A percentile compares a stretch with the other conserved stretches of the same genome.
Evolutionary conservation across 1,139 yeast species (phyloP).

Genomic region (Schwanniomyces etchellsii): DNA sequence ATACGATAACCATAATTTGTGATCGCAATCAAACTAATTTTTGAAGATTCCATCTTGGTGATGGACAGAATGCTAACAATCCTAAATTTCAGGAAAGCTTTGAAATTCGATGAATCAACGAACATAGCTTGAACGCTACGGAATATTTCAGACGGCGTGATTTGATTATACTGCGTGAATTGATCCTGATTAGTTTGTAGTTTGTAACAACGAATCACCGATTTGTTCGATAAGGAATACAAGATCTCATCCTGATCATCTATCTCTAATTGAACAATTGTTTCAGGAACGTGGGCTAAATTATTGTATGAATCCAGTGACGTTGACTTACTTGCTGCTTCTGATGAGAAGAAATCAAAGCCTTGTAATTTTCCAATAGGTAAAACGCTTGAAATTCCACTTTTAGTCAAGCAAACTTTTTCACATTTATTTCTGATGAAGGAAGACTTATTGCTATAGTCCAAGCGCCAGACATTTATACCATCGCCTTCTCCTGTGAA

Average conservation of each 20-base stretch:
- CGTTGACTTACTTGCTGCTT: constrained; percentile 9
- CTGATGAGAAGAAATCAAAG: constrained; percentile 26
- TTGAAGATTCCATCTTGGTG: constrained; percentile 57
- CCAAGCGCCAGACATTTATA: constrained; percentile 78
- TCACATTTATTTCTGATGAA: constrained; percentile 85
- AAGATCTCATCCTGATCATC: constrained; percentile 75
- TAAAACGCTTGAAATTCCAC: constrained; percentile 55
- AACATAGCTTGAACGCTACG: constrained; percentile 57
- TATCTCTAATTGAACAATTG: constrained; percentile 56
- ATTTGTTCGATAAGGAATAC: constrained; percentile 78
- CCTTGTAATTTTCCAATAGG: constrained; percentile 48
- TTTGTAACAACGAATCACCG: constrained; percentile 77
- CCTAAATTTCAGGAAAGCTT: constrained; percentile 43
- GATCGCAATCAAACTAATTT: constrained; percentile 75
- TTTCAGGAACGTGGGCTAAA: constrained; percentile 40
- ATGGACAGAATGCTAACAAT: constrained; percentile 63
- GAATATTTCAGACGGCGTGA: constrained; percentile 45
- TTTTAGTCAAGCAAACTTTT: constrained; percentile 72
- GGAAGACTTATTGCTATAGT: constrained; percentile 78
- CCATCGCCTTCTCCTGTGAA: constrained; percentile 79
- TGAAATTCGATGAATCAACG: constrained; percentile 35
- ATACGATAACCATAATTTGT: constrained; percentile 83
- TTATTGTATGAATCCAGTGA: constrained; percentile 7
- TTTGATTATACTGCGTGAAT: constrained; percentile 31
- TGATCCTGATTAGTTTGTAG: constrained; percentile 36